Percentiles rank a stretch among this genome's conserved stretches.
These are phyloP conservation scores for Chlorella vulgaris DNA, from an alignment of 139 green algal genomes.

Conservation along the genomic window DNA sequence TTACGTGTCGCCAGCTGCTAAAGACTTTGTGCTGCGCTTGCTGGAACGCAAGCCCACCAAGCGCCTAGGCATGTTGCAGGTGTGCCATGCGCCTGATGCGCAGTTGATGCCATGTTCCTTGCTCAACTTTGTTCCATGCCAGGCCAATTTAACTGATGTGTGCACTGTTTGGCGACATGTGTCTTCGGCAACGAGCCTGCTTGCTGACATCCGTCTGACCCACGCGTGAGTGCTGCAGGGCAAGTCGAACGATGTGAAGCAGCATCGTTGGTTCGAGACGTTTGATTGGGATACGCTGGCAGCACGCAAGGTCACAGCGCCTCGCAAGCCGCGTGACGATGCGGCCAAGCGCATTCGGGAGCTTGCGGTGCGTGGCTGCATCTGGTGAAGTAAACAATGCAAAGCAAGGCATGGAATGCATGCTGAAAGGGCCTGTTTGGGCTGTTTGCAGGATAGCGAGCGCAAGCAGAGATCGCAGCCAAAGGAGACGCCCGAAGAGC, in stretches of 20 bases:
- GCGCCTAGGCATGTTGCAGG: conserved; percentile 89
- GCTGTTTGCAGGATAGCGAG: conserved; percentile 48
- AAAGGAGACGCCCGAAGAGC: conserved; percentile 81
- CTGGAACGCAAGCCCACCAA: conserved; percentile 88
- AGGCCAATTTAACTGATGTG: too few species aligned
- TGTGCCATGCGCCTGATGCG: conserved; percentile 19
- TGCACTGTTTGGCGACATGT: neutral
- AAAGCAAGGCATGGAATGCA: too few species aligned
- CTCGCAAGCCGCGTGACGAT: conserved; percentile 79
- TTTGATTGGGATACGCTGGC: conserved; percentile 90
- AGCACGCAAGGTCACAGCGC: conserved; percentile 65
- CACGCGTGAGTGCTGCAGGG: neutral
- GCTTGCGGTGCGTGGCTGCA: conserved; percentile 47
- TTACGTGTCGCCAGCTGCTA: conserved; percentile 74
- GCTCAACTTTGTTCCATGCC: neutral
- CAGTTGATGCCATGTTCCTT: too few species aligned
- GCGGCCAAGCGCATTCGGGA: conserved; percentile 83
- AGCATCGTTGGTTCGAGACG: conserved; percentile 92
- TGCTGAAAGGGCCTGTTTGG: neutral
- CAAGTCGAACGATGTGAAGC: conserved; percentile 84
- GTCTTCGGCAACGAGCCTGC: too few species aligned
- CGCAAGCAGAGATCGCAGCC: conserved; percentile 56
- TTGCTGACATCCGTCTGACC: too few species aligned
- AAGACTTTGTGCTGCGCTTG: conserved; percentile 59
- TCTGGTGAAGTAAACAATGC: neutral